phyloP scores from a whole-genome alignment of 805 yeast genomes.

The Ogataea nitratoaversa region DNA sequence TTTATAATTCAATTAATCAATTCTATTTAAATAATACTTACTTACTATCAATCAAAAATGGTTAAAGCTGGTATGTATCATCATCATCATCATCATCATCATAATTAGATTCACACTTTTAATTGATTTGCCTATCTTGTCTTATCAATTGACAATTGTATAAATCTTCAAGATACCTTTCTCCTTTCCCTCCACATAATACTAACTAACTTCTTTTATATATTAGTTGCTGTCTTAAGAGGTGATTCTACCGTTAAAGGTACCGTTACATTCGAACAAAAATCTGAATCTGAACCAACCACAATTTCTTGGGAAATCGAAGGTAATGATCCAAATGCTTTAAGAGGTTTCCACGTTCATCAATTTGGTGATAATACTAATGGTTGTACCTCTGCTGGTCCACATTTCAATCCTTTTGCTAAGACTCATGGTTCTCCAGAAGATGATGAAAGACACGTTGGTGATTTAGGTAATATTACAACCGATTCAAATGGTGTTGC shows the following conservation, averaged over 20 bases:
- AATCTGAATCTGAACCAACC: slow-evolving; percentile 74
- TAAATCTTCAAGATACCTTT: too few species aligned
- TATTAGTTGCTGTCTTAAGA: slow-evolving; percentile 93
- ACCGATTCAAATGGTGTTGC: slow-evolving; percentile 89
- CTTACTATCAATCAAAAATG: slow-evolving; percentile 36
- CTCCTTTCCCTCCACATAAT: not conserved
- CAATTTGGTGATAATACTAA: slow-evolving; percentile 98
- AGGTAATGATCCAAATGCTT: slow-evolving; percentile 85
- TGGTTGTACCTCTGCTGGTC: slow-evolving; percentile 98
- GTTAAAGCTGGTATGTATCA: slow-evolving; percentile 59
- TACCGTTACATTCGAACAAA: slow-evolving; percentile 81
- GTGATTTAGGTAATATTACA: slow-evolving; percentile 92
- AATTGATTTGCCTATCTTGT: not conserved
- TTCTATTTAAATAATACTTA: too few species aligned
- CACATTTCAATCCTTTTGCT: slow-evolving; percentile 90
- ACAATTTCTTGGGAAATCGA: slow-evolving; percentile 81
- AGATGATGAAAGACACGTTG: slow-evolving; percentile 79
- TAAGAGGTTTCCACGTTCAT: slow-evolving; percentile 97
- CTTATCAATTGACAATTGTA: too few species aligned
- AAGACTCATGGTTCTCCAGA: slow-evolving; percentile 91
- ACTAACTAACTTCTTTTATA: too few species aligned
- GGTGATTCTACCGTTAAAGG: slow-evolving; percentile 93
- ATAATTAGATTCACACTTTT: too few species aligned
- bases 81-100: not conserved
- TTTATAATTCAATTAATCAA: too few species aligned